Evolutionary conservation across 768 basidiomycete genomes (phyloP).

Genomic region (Suillus brevipes): DNA sequence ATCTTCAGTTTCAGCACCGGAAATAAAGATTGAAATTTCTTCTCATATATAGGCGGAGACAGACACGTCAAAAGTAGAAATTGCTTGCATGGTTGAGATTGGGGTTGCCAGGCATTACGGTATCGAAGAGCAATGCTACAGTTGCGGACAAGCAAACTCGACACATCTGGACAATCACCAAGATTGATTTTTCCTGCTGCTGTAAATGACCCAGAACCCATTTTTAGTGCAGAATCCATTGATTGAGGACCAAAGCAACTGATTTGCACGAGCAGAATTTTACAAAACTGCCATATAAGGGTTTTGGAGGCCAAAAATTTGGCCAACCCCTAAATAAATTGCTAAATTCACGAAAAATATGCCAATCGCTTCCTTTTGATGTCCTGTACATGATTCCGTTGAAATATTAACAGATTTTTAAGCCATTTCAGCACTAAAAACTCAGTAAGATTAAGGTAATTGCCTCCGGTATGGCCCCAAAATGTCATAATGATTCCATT

Average conservation of each 20-base stretch:
- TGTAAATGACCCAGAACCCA: neutral
- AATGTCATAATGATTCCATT: no score
- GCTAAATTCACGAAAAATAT: neutral
- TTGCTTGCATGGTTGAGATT: no score
- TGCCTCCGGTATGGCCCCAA: no score
- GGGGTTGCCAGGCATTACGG: no score
- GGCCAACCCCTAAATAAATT: neutral
- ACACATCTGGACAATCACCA: neutral
- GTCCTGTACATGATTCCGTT: neutral
- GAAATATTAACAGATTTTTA: neutral
- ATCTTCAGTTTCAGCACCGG: no score
- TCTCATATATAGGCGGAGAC: no score
- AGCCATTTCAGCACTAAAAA: neutral
- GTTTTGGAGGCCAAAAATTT: neutral
- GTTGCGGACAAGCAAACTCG: neutral
- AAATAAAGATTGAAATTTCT: no score
- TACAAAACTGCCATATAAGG: neutral
- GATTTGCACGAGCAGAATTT: neutral
- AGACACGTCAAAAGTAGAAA: no score
- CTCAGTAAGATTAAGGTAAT: neutral
- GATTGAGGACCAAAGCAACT: neutral
- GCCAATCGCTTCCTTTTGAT: neutral
- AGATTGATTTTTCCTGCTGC: neutral
- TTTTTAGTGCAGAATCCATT: neutral
- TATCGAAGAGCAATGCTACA: no score